phyloP scores from a whole-genome alignment of 2,329 filamentous ascomycete genomes.

The Ilyonectria destructans region DNA sequence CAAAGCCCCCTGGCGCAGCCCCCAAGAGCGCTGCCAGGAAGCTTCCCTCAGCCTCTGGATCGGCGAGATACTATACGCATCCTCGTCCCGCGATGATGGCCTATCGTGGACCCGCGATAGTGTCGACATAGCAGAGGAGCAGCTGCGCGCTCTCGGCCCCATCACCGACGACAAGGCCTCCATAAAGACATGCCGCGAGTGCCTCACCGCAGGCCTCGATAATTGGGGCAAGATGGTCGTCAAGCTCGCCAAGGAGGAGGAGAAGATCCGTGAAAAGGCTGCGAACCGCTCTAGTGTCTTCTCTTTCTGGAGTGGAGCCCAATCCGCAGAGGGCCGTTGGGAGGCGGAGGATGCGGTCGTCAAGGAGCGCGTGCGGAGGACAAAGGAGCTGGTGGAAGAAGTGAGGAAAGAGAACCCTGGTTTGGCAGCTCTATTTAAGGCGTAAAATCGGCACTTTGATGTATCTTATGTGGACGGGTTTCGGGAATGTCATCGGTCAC shows the following conservation, averaged over 20 bases:
- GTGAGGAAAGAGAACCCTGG: slow-evolving; percentile 56
- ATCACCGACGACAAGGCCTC: slow-evolving; percentile 48
- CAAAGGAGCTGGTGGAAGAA: slow-evolving; percentile 68
- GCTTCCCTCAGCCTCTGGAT: slow-evolving; percentile 91
- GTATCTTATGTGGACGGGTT: slow-evolving; percentile 11
- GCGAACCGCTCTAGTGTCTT: slow-evolving; percentile 51
- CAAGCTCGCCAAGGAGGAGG: slow-evolving; percentile 71
- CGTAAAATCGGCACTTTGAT: slow-evolving; percentile 49
- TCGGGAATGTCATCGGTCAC: slow-evolving; percentile 22
- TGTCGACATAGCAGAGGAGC: slow-evolving; percentile 84
- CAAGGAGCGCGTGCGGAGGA: slow-evolving; percentile 66
- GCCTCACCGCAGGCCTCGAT: slow-evolving; percentile 81
- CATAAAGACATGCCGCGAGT: slow-evolving; percentile 79
- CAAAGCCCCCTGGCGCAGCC: slow-evolving; percentile 74
- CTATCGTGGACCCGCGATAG: slow-evolving; percentile 92
- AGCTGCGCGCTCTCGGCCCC: slow-evolving; percentile 64
- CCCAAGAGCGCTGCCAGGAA: slow-evolving; percentile 84
- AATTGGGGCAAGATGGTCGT: slow-evolving; percentile 90
- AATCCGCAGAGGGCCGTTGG: slow-evolving; percentile 64
- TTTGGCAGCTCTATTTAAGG: slow-evolving; percentile 59
- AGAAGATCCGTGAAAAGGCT: slow-evolving; percentile 56
- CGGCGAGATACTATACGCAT: slow-evolving; percentile 91
- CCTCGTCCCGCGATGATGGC: slow-evolving; percentile 75
- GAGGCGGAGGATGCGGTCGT: slow-evolving; percentile 70
- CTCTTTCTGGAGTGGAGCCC: slow-evolving; percentile 56